Conservation (phyloP, 78 protist species). For the Tieghemostelium lacteum region DNA sequence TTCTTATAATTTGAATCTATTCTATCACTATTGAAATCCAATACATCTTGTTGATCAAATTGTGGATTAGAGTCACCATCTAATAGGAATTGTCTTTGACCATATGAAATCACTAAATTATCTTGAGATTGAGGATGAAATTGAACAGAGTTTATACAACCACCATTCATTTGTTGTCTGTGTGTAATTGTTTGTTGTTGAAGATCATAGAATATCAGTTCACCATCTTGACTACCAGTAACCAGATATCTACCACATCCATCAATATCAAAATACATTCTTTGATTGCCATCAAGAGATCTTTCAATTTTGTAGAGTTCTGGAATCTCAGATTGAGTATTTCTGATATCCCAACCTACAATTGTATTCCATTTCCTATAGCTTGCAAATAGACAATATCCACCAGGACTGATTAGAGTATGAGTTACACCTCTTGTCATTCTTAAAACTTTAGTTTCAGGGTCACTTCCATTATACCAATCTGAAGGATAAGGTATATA, state of each 20-base stretch:
- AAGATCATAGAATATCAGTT: slow-evolving; percentile 23
- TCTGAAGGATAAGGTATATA: slow-evolving; percentile 33
- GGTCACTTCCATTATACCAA: too few species aligned
- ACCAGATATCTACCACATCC: slow-evolving; percentile 23
- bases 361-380: slow-evolving; percentile 45
- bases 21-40: too few species aligned
- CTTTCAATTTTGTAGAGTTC: slow-evolving; percentile 16
- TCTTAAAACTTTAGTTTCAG: not conserved
- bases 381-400: slow-evolving; percentile 36
- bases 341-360: slow-evolving; percentile 64
- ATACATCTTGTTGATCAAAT: too few species aligned
- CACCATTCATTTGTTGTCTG: not conserved
- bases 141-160: slow-evolving; percentile 9
- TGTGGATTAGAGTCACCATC: too few species aligned
- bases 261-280: slow-evolving; percentile 48
- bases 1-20: too few species aligned
- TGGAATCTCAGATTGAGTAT: slow-evolving; percentile 13
- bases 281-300: slow-evolving; percentile 22
- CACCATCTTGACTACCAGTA: slow-evolving; percentile 58
- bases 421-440: slow-evolving; percentile 30
- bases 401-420: slow-evolving; percentile 27
- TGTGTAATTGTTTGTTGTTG: not conserved
- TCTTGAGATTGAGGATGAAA: slow-evolving; percentile 40
- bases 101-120: slow-evolving; percentile 7
- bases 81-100: slow-evolving; percentile 50